A percentile compares a stretch with the other conserved stretches of the same genome.
Conservation (phyloP, 2,329 filamentous ascomycete species). For the Fusarium sp. region DNA sequence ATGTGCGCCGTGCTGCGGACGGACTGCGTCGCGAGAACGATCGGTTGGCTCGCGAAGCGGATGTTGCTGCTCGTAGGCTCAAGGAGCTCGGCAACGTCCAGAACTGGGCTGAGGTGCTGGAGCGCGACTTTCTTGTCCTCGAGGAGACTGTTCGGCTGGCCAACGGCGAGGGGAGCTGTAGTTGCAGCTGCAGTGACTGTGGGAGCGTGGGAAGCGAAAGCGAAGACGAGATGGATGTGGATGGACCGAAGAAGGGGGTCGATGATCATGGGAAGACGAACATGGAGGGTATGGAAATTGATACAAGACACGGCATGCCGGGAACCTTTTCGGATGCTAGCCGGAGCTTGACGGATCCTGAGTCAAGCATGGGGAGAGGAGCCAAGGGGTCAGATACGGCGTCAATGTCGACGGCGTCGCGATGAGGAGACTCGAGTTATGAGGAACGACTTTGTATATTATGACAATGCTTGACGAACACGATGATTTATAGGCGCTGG, state of each 20-base stretch:
- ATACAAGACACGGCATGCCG: conserved; percentile 36
- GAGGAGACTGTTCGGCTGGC: conserved; percentile 74
- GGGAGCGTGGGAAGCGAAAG: conserved; percentile 41
- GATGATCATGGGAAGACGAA: conserved; percentile 18
- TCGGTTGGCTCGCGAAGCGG: conserved; percentile 73
- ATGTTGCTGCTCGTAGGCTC: conserved; percentile 71
- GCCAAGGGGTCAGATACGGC: conserved; percentile 55
- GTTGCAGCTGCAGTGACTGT: conserved; percentile 56
- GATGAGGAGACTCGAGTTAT: conserved; percentile 23
- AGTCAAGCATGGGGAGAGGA: conserved; percentile 50
- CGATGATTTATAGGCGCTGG: conserved; percentile 8
- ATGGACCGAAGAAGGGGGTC: conserved; percentile 12
- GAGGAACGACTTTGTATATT: conserved; percentile 1
- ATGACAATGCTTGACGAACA: conserved; percentile 3
- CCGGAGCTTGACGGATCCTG: conserved; percentile 52
- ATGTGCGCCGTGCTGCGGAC: conserved; percentile 70
- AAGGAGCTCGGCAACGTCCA: conserved; percentile 87
- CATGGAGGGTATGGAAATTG: conserved; percentile 34
- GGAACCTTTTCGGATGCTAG: conserved; percentile 53
- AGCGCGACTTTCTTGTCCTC: conserved; percentile 72
- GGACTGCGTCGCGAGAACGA: conserved; percentile 73
- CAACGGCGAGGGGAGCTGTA: conserved; percentile 51
- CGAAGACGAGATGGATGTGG: conserved; percentile 33
- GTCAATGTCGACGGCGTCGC: conserved; percentile 50
- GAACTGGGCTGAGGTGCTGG: conserved; percentile 89